These are phyloP conservation scores for Coprinopsis sp. DNA, from an alignment of 768 basidiomycete species.

Conservation along the genomic window DNA sequence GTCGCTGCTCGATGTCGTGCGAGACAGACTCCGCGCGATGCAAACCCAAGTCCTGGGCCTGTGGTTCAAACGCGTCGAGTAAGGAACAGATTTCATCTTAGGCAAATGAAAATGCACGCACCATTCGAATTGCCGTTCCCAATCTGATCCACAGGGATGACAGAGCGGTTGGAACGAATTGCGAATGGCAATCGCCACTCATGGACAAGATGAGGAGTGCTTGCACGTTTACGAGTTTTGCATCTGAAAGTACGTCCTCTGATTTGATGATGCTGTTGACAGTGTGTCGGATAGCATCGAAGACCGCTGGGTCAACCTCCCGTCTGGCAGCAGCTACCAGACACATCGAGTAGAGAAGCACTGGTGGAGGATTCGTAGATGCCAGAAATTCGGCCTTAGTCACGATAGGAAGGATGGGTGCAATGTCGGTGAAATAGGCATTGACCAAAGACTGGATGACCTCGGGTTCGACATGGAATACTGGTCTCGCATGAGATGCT, in stretches of 20 bases:
- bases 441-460: slow-evolving; percentile 82
- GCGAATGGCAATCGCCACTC: slow-evolving; percentile 88
- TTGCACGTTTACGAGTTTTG: slow-evolving; percentile 84
- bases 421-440: slow-evolving; percentile 84
- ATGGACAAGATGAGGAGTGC: slow-evolving; percentile 80
- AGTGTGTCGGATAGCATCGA: slow-evolving; percentile 82
- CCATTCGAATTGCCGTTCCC: slow-evolving; percentile 91
- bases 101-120: slow-evolving; percentile 31
- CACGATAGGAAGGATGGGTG: slow-evolving; percentile 86
- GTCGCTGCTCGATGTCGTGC: slow-evolving; percentile 78
- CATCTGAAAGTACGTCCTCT: slow-evolving; percentile 87
- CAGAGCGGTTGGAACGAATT: slow-evolving; percentile 78
- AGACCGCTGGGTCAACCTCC: slow-evolving; percentile 79
- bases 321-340: slow-evolving; percentile 85
- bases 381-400: slow-evolving; percentile 85
- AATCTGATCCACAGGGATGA: slow-evolving; percentile 84
- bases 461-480: slow-evolving; percentile 73
- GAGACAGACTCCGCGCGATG: slow-evolving; percentile 88
- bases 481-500: slow-evolving; percentile 50
- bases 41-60: slow-evolving; percentile 96
- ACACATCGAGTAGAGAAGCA: slow-evolving; percentile 92
- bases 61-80: no score
- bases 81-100: no score
- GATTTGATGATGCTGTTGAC: slow-evolving; percentile 85
- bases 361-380: slow-evolving; percentile 63